Percentiles rank a stretch among this genome's conserved stretches.
Conservation (phyloP, 306 rosid genomes). For the Cajanus cajan region DNA sequence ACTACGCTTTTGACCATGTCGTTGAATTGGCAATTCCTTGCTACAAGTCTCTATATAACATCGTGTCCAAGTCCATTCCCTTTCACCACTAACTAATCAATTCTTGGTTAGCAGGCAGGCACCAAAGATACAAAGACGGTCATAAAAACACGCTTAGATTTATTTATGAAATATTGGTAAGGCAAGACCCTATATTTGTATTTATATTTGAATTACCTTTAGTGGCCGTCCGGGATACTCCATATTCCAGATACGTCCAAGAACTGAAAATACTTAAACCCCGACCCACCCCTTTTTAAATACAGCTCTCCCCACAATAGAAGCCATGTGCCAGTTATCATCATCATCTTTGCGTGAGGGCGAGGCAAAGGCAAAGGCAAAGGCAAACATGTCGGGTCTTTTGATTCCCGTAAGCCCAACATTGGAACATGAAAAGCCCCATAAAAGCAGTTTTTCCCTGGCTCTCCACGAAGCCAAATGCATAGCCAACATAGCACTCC, state of each 20-base stretch:
- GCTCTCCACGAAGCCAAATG: slow-evolving; percentile 49
- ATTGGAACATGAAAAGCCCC: slow-evolving; percentile 7
- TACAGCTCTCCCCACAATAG: not conserved
- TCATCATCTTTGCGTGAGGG: slow-evolving; percentile 20
- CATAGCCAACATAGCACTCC: slow-evolving; percentile 54
- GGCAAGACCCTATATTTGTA: slow-evolving; percentile 20
- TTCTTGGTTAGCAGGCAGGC: slow-evolving; percentile 21
- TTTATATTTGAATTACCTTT: not conserved
- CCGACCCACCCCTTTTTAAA: slow-evolving; percentile 33
- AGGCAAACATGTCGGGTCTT: slow-evolving; percentile 32
- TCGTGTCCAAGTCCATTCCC: not conserved
- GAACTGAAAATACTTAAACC: not conserved
- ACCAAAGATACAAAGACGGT: slow-evolving; percentile 38
- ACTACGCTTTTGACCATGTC: not conserved
- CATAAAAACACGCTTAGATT: slow-evolving; percentile 54
- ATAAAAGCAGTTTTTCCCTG: slow-evolving; percentile 27
- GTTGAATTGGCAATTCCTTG: not conserved
- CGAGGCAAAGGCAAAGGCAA: slow-evolving; percentile 36
- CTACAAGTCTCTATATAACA: not conserved
- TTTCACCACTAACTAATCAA: not conserved
- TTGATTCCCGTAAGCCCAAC: slow-evolving; percentile 54
- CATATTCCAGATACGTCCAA: not conserved
- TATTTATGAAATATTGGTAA: no score
- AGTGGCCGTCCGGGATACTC: slow-evolving; percentile 36
- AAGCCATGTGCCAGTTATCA: slow-evolving; percentile 40